phyloP scores from a whole-genome alignment of 345 rosid species.

The Moricandia arvensis region DNA sequence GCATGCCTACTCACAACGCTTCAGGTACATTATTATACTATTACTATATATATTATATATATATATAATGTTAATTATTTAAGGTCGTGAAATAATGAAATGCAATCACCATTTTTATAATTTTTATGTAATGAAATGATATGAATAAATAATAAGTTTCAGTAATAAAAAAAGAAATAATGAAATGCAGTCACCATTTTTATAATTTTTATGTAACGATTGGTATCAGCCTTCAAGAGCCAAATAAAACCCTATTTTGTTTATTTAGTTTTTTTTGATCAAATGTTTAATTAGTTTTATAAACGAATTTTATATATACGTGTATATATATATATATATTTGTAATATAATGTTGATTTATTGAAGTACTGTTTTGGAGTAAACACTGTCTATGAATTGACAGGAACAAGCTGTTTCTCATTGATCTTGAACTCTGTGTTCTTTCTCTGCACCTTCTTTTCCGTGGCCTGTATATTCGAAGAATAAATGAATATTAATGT shows the following conservation, averaged over 20 bases:
- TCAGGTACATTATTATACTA: slow-evolving; percentile 50
- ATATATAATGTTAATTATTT: neutral
- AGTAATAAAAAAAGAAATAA: no score
- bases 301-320: neutral
- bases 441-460: slow-evolving; percentile 18
- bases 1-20: slow-evolving; percentile 38
- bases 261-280: no score
- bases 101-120: neutral
- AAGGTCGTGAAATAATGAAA: no score
- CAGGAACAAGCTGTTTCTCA: slow-evolving; percentile 30
- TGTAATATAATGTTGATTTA: neutral
- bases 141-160: no score
- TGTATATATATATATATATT: neutral
- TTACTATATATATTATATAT: neutral
- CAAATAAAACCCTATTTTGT: slow-evolving; percentile 11
- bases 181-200: slow-evolving; percentile 6
- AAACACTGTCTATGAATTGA: slow-evolving; percentile 29
- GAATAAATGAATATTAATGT: neutral
- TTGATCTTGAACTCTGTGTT: slow-evolving; percentile 23
- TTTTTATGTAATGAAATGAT: neutral
- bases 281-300: neutral
- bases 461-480: slow-evolving; percentile 4
- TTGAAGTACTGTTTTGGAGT: slow-evolving; percentile 36
- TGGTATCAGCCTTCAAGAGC: neutral
- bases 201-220: neutral